Base-by-base conservation (phyloP, 441 rosid genomes). In the Gossypium gossypioides region DNA sequence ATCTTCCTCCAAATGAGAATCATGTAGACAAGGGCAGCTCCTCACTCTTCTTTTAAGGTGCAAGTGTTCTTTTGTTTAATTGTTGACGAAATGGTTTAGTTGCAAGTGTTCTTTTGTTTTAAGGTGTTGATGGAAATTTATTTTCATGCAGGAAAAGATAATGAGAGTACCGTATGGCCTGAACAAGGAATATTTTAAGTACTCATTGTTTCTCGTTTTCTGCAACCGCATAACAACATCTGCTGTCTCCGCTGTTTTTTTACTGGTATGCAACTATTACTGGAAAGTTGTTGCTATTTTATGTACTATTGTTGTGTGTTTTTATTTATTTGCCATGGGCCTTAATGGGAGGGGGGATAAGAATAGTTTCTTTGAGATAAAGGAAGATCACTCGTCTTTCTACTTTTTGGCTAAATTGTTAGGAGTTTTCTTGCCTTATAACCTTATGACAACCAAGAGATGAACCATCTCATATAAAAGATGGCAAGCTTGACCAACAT, bases 161-260 rank as follows among this genome's bases (percentile, higher is more conserved):
- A 92, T 92, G 95, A 88, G 95, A 84, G 88, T 90, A 3, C 93
- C 97, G 0, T 89, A 92, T 81, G 97, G 95, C 46, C 51, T 64
- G 27, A 85, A 86, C 81, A 85, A 86, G 76, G 96, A 92, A 79
- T 87, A 68, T 58, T 92, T 92, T 77, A 87, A 82, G 81, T 81
- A 85, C 78, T 92, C 97, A 1, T 69, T 90, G 46, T 90, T 92
- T 82, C 96, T 92, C 18, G 97, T 92, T 73, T 92, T 92, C 78
- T 92, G 97, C 82, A 92, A 92, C 75, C 91, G 97, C 4, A 80
- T 90, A 69, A 76, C 90, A 4, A 92, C 97, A 40, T 87, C 96
- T 66, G 86, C 91, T 46, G 93, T 89, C 51, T 90, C 97, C 71
- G 96, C 97, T 62, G 83, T 73, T 55, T 77, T 83, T 76, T 81